Conservation (phyloP, 73 alveolate genomes). For the Symbiodinium natans region DNA sequence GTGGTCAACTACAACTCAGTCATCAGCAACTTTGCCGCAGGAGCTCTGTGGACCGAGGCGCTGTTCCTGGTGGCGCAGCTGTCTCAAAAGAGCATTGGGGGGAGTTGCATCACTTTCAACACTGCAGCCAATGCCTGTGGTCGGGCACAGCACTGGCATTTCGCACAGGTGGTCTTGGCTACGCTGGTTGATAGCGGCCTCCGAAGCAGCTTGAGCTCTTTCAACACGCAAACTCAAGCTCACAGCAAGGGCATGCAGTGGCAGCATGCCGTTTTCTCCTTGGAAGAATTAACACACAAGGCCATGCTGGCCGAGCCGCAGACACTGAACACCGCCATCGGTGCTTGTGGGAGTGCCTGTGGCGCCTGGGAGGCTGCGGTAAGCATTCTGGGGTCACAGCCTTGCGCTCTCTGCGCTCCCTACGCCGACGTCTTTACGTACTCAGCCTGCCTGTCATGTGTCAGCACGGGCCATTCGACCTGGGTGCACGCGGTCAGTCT, state of each 20-base stretch:
- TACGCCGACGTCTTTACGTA: background rate
- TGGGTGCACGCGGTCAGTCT: conserved; percentile 5
- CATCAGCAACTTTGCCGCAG: background rate
- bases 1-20: background rate
- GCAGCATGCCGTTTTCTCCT: conserved; percentile 1
- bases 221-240: conserved; percentile 1
- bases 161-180: background rate
- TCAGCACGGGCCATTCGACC: background rate
- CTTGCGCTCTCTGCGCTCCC: background rate
- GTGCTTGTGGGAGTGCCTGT: background rate
- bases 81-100: background rate
- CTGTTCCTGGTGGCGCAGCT: background rate
- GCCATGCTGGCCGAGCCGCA: conserved; percentile 3
- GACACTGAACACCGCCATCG: conserved; percentile 30
- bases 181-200: background rate
- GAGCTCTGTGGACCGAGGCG: background rate
- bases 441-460: background rate
- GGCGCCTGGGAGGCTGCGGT: background rate
- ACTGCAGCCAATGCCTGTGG: background rate
- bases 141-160: conserved; percentile 8
- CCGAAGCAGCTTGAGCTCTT: conserved; percentile 16
- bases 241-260: background rate
- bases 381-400: background rate
- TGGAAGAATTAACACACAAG: background rate
- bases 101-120: conserved; percentile 27